A percentile compares a stretch with the other conserved stretches of the same genome.
Evolutionary conservation across 2,329 filamentous ascomycete species (phyloP).

Genomic region (Didymella lethalis): DNA sequence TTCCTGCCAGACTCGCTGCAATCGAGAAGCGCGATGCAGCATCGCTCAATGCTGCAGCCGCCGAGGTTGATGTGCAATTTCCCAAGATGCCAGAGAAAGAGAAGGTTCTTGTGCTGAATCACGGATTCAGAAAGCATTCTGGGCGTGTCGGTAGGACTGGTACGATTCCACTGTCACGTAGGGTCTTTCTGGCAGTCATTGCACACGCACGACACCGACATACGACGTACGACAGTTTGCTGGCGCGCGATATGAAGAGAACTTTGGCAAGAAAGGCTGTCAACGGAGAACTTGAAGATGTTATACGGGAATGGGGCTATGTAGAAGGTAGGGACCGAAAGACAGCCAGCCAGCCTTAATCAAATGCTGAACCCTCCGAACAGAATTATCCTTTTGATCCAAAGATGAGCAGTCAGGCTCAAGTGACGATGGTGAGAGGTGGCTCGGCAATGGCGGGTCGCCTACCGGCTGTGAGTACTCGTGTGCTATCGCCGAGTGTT

Average conservation of each 20-base stretch:
- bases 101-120: slow-evolving; percentile 49
- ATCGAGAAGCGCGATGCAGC: slow-evolving; percentile 45
- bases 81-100: slow-evolving; percentile 52
- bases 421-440: not conserved
- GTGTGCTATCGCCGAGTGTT: not conserved
- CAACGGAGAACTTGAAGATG: slow-evolving; percentile 30
- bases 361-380: not conserved
- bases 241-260: slow-evolving; percentile 33
- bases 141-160: slow-evolving; percentile 59
- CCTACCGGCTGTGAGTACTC: not conserved
- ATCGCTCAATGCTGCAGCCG: slow-evolving; percentile 31
- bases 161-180: slow-evolving; percentile 50
- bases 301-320: slow-evolving; percentile 39
- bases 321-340: slow-evolving; percentile 29
- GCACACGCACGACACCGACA: slow-evolving; percentile 60
- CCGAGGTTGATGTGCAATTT: slow-evolving; percentile 52
- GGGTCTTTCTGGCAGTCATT: slow-evolving; percentile 57
- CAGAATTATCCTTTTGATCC: slow-evolving; percentile 30
- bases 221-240: slow-evolving; percentile 57
- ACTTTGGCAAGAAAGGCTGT: slow-evolving; percentile 36
- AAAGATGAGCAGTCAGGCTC: not conserved
- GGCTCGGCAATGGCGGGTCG: not conserved
- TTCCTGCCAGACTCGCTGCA: slow-evolving; percentile 51
- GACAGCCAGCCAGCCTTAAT: not conserved
- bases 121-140: slow-evolving; percentile 57